Evolutionary conservation across 2,329 filamentous ascomycete species (phyloP), one percentile per base, ranked within the genome.

Genomic region (Exophiala mesophila): DNA sequence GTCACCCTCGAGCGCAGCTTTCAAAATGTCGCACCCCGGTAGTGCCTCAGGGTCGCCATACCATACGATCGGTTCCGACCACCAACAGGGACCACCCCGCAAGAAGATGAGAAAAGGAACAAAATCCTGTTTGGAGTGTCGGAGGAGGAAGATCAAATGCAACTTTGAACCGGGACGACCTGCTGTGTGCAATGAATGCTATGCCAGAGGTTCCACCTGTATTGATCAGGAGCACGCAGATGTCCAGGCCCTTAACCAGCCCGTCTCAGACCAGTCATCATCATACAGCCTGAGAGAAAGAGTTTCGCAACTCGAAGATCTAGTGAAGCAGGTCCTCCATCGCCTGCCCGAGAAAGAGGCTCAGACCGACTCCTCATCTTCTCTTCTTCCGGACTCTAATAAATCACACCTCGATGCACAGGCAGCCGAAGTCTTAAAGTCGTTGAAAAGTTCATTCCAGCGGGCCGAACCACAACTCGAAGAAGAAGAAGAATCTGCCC

Each of bases 31-130:
- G n/a, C n/a, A n/a, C n/a, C n/a, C n/a, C n/a, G n/a, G n/a, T n/a
- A n/a, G n/a, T n/a, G n/a, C n/a, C n/a, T 47, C 48, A 36, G 45
- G 44, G 18, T 51, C 48, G 21, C 48, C 48, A 17, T 51, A 46
- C 39, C 33, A 35, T 10, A 41, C 36, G 7, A 6, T 39, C 16
- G 10, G 17, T n/a, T 51, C 57, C 41, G 55, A 48, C 34, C 44
- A 64, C 34, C 38, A 40, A 7, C 55, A 62, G 33, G 63, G 55
- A 1, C 64, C 60, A 2, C 56, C 63, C n/a, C 59, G 59, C 23
- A 68, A 67, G 54, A 67, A 59, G 47, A 67, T 68, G 63, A 55
- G 65, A 32, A 68, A 68, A 32, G 65, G 65, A 15, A 68, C 65
- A 16, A 66, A 62, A 46, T 67, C 64, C 45, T 68, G 65, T 52